Evolutionary conservation across 2,329 filamentous ascomycete species (phyloP).

Genomic region (Cryphonectria carpinicola): DNA sequence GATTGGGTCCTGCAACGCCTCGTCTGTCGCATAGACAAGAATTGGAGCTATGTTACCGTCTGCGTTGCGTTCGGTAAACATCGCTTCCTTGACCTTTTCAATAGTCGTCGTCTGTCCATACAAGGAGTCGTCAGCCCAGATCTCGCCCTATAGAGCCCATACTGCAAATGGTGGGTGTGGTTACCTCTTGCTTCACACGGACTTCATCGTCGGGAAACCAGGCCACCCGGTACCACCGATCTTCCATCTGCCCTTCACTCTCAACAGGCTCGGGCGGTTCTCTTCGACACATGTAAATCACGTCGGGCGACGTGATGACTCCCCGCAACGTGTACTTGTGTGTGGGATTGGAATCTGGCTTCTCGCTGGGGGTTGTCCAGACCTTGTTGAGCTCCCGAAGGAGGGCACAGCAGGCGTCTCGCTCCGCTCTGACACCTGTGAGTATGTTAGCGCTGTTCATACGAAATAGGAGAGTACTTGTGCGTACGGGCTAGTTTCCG

Average conservation of each 20-base stretch:
- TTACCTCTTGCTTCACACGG: constrained; percentile 32
- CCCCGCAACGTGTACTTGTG: constrained; percentile 39
- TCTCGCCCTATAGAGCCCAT: not conserved
- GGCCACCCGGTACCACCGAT: constrained; percentile 39
- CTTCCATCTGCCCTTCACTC: constrained; percentile 23
- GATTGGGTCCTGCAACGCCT: constrained; percentile 33
- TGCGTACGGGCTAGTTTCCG: constrained; percentile 28
- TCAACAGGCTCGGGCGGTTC: constrained; percentile 31
- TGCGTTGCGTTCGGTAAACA: constrained; percentile 28
- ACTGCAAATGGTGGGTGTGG: not conserved
- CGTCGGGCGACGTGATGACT: constrained; percentile 34
- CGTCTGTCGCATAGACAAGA: constrained; percentile 39
- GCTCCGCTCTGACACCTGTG: constrained; percentile 21
- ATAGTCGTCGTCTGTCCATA: constrained; percentile 30
- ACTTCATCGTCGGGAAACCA: constrained; percentile 30
- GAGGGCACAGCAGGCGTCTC: constrained; percentile 21
- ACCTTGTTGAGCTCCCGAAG: constrained; percentile 21
- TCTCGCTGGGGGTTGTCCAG: constrained; percentile 24
- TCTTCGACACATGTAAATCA: constrained; percentile 37
- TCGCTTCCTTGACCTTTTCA: constrained; percentile 31
- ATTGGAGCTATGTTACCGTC: constrained; percentile 31
- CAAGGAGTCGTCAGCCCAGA: not conserved
- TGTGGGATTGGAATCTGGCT: constrained; percentile 34
- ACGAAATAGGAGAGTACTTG: too few species aligned
- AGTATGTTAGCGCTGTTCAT: constrained; percentile 16